These are phyloP conservation scores for Baeospora myosura DNA, from an alignment of 1,284 basidiomycete species.

Conservation along the genomic window DNA sequence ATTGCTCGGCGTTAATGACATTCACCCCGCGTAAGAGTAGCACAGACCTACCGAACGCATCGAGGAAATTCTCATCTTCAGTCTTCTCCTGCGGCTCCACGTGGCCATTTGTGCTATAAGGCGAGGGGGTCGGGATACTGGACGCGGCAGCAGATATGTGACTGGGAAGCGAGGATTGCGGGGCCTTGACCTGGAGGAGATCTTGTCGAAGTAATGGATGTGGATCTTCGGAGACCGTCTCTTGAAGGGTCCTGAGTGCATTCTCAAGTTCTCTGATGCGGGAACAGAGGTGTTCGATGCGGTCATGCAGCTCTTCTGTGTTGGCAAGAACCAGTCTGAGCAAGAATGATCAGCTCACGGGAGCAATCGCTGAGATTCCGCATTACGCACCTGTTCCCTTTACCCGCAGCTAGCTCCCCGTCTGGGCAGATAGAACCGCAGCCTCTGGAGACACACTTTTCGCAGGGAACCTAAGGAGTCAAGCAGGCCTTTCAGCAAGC, in stretches of 20 bases:
- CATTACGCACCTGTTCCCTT: slow-evolving; percentile 37
- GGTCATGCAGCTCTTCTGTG: slow-evolving; percentile 59
- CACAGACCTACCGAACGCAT: slow-evolving; percentile 55
- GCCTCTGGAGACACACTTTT: slow-evolving; percentile 62
- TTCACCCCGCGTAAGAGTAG: neutral
- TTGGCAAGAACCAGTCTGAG: slow-evolving; percentile 52
- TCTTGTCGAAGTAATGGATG: slow-evolving; percentile 37
- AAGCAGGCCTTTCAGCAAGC: slow-evolving; percentile 4
- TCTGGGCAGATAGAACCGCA: slow-evolving; percentile 66
- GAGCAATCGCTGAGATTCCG: neutral
- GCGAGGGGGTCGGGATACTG: slow-evolving; percentile 1
- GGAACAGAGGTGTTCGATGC: slow-evolving; percentile 44
- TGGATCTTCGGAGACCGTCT: slow-evolving; percentile 34
- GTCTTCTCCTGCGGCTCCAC: slow-evolving; percentile 7
- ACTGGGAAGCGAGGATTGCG: slow-evolving; percentile 2
- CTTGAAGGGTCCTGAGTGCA: slow-evolving; percentile 42
- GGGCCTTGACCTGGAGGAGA: slow-evolving; percentile 16
- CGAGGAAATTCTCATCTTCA: slow-evolving; percentile 42
- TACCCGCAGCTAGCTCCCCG: slow-evolving; percentile 48
- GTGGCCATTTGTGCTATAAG: slow-evolving; percentile 1
- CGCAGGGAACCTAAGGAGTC: slow-evolving; percentile 52
- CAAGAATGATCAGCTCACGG: neutral
- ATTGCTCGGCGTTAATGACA: neutral
- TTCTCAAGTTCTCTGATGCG: slow-evolving; percentile 55
- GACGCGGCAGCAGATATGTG: neutral